These are phyloP conservation scores for Ganoderma multipileum DNA, from an alignment of 1,284 basidiomycete genomes.

Conservation along the genomic window DNA sequence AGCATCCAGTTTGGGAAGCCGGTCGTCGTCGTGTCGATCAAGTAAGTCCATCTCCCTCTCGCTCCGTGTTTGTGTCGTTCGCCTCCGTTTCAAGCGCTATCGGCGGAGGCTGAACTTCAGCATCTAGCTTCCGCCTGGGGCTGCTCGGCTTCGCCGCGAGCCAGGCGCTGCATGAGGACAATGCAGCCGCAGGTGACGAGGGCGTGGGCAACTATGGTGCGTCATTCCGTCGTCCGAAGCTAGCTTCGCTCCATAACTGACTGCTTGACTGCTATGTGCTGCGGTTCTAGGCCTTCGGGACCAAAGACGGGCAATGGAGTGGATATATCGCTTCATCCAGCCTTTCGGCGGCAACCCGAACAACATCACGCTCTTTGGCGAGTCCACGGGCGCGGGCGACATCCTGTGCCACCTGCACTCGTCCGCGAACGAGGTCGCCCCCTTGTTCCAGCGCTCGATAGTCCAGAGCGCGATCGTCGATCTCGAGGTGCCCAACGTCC, in stretches of 20 bases:
- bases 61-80: conserved; percentile 7
- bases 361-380: conserved; percentile 76
- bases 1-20: conserved; percentile 68
- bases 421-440: conserved; percentile 59
- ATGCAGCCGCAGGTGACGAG: conserved; percentile 63
- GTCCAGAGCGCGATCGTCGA: conserved; percentile 72
- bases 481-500: conserved; percentile 61
- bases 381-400: conserved; percentile 73
- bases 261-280: neutral
- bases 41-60: conserved; percentile 52
- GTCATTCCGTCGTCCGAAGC: conserved; percentile 29
- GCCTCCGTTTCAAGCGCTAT: conserved; percentile 15
- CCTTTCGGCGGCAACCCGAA: conserved; percentile 76
- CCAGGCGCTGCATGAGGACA: conserved; percentile 68
- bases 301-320: conserved; percentile 73
- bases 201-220: conserved; percentile 81
- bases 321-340: conserved; percentile 69
- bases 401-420: conserved; percentile 77
- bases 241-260: conserved; percentile 11
- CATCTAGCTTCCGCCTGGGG: conserved; percentile 72
- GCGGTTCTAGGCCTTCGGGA: conserved; percentile 63
- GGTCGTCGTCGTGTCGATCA: conserved; percentile 75
- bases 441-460: conserved; percentile 71
- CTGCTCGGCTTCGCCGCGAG: conserved; percentile 76
- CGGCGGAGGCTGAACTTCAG: conserved; percentile 26